Conservation (phyloP, 2,329 filamentous ascomycete species). For the Arthrobotrys sphaeroides region DNA sequence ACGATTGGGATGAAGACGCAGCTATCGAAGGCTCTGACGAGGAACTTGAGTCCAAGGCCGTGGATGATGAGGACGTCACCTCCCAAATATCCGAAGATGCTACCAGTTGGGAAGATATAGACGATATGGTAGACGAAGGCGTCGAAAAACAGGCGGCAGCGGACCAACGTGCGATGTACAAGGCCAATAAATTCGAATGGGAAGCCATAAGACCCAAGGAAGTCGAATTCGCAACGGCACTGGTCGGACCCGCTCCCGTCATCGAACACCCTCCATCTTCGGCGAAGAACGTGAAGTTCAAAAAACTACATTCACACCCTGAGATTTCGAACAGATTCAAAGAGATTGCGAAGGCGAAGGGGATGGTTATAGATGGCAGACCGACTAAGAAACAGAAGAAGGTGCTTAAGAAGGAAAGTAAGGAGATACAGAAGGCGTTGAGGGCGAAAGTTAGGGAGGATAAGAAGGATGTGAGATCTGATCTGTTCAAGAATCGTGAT, state of each 20-base stretch:
- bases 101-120: not conserved
- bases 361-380: not conserved
- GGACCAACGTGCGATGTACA: not conserved
- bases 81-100: not conserved
- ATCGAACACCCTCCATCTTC: too few species aligned
- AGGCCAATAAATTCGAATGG: not conserved
- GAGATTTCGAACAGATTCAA: too few species aligned
- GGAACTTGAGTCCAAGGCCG: too few species aligned
- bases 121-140: not conserved
- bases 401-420: conserved; percentile 17
- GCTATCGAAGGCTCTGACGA: not conserved
- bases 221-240: not conserved
- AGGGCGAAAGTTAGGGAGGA: conserved; percentile 41
- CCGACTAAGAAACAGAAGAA: conserved; percentile 37
- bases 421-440: not conserved
- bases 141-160: not conserved
- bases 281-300: too few species aligned
- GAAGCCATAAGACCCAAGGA: not conserved
- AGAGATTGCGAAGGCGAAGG: not conserved
- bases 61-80: not conserved
- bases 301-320: too few species aligned
- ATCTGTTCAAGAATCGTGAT: conserved; percentile 2
- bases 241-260: not conserved
- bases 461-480: not conserved
- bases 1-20: not conserved